Conservation (phyloP, 2,329 filamentous ascomycete species). For the Ceratocystis huliohia region DNA sequence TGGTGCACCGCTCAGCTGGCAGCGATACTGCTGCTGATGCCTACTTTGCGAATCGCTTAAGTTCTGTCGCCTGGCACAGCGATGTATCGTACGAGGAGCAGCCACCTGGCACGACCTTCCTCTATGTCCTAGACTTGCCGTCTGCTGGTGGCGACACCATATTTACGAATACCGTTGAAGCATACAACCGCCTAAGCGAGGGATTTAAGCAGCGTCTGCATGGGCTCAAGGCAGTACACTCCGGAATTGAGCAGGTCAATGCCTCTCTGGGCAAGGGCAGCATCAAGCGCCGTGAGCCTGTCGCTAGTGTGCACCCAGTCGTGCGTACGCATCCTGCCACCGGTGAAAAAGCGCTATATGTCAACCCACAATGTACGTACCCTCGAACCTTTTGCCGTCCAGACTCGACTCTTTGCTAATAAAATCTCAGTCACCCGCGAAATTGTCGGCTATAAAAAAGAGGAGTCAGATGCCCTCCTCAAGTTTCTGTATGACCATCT, state of each 20-base stretch:
- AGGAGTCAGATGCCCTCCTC: slow-evolving; percentile 66
- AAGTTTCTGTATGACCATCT: slow-evolving; percentile 54
- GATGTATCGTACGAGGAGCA: slow-evolving; percentile 82
- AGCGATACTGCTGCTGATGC: slow-evolving; percentile 38
- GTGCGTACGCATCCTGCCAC: slow-evolving; percentile 71
- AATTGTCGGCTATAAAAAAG: slow-evolving; percentile 74
- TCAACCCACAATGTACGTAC: slow-evolving; percentile 66
- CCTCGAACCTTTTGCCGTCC: slow-evolving; percentile 14
- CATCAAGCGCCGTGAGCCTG: slow-evolving; percentile 62
- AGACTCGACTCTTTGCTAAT: slow-evolving; percentile 7
- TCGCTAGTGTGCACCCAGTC: slow-evolving; percentile 62
- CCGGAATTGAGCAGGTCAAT: slow-evolving; percentile 67
- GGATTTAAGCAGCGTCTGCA: slow-evolving; percentile 69
- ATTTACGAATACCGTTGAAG: slow-evolving; percentile 66
- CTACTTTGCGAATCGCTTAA: slow-evolving; percentile 52
- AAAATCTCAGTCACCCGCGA: slow-evolving; percentile 52
- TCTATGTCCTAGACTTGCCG: slow-evolving; percentile 77
- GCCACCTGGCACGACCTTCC: slow-evolving; percentile 78
- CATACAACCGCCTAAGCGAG: slow-evolving; percentile 69
- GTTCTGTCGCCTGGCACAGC: slow-evolving; percentile 76
- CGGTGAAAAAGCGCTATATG: slow-evolving; percentile 69
- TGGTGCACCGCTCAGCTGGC: slow-evolving; percentile 57
- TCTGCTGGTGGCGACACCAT: slow-evolving; percentile 72
- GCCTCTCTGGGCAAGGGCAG: slow-evolving; percentile 53
- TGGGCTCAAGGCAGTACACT: slow-evolving; percentile 69